Base-by-base conservation (phyloP, 371 early-diverging fungal species). In the Zancudomyces culisetae region DNA sequence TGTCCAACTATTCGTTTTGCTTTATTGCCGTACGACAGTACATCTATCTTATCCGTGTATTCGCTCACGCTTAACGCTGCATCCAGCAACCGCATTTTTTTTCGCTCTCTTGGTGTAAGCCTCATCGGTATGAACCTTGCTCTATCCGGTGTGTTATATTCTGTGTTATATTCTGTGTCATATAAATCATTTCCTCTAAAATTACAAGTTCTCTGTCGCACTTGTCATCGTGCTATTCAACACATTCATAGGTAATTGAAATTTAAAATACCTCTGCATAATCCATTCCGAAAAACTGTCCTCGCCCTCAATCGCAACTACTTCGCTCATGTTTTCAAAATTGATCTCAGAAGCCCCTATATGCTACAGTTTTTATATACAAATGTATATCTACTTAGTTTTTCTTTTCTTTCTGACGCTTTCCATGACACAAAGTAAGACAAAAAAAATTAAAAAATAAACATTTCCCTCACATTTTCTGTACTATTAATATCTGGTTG, bases 111-210 rank as follows among this genome's bases (percentile, higher is more conserved):
- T 43, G 81, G 55, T 27, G 81, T 78, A 60, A 96, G 68, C 23
- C 97, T 83, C 56, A 96, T 58, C 2, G 97, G 97, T 56, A 95
- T 92, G 61, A 72, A 90, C 65, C 88, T 90, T 42, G 91, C 68
- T 21, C 93, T 78, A 60, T 78, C 82, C 35, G 35, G 35, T 35
- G 6, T 35, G 35, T 35, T 10, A 10, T 35, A 6, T 10, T 15
- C 6, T 15, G 35, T 35, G 6, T 35, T 6, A 10, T 35, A 35
- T 6, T 35, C 6, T 35, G 35, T 6, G 15, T 35, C 35, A 10
- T 35, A 15, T 35, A 10, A 10, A 35, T 35, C 15, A 10, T 35
- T 35, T 35, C 35, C 15, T 15, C 15, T 35, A n/a, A n/a, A n/a
- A n/a, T n/a, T n/a, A n/a, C n/a, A n/a, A n/a, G n/a, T n/a, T n/a